Evolutionary conservation across 192 early-diverging fungal genomes (phyloP).

Genomic region (Podila horticola): DNA sequence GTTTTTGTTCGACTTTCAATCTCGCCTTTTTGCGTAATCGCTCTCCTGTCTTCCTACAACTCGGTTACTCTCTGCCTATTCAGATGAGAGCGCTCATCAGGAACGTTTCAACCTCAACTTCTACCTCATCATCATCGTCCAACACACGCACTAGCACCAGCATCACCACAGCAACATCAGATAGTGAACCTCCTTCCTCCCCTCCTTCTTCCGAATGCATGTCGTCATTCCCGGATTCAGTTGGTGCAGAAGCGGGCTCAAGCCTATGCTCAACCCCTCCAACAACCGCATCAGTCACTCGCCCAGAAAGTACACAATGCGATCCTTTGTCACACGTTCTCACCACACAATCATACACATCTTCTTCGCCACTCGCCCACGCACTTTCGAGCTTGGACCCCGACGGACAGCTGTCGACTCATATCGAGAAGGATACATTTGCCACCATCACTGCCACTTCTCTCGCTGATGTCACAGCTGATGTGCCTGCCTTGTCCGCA

Average conservation of each 20-base stretch:
- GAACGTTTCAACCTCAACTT: constrained; percentile 24
- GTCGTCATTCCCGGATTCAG: background rate
- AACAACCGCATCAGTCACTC: no score
- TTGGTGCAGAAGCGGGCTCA: constrained; percentile 7
- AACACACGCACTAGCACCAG: background rate
- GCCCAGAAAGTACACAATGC: no score
- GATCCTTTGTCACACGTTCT: no score
- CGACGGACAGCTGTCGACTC: no score
- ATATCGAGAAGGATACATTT: no score
- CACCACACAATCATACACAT: no score
- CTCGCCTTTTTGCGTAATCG: background rate
- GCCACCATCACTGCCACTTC: no score
- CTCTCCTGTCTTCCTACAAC: constrained; percentile 2
- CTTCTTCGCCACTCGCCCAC: no score
- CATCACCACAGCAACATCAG: constrained; percentile 5
- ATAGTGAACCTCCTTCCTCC: constrained; percentile 5
- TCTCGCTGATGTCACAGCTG: no score
- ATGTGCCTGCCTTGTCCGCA: background rate
- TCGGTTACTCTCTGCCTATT: background rate
- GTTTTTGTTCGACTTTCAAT: background rate
- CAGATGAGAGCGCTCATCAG: constrained; percentile 45
- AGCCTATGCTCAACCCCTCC: background rate
- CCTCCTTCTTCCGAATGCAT: background rate
- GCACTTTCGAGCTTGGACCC: no score
- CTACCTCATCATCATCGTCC: constrained; percentile 13